phyloP scores from a whole-genome alignment of 2,329 filamentous ascomycete species.

The Apiospora koreana region DNA sequence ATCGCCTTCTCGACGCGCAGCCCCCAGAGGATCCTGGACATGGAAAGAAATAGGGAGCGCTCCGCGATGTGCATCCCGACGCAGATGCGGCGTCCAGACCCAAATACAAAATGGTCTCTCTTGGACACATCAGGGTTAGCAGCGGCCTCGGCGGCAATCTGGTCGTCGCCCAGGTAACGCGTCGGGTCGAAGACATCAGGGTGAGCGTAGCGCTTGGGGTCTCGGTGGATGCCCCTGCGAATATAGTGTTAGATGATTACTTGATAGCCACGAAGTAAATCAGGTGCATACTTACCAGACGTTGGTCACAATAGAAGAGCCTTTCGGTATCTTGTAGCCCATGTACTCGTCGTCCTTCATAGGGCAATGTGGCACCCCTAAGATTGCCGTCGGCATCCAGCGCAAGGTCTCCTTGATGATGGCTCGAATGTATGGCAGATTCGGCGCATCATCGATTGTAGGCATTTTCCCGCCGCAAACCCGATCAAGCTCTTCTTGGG shows the following conservation, averaged over 20 bases:
- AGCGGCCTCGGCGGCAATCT: constrained; percentile 28
- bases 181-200: constrained; percentile 43
- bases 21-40: constrained; percentile 49
- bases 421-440: constrained; percentile 53
- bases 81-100: constrained; percentile 57
- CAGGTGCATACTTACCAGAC: constrained; percentile 38
- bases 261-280: neutral
- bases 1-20: constrained; percentile 36
- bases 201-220: constrained; percentile 39
- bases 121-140: constrained; percentile 38
- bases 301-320: constrained; percentile 44
- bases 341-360: constrained; percentile 43
- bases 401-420: constrained; percentile 57
- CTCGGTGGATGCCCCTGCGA: constrained; percentile 43
- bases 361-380: constrained; percentile 46
- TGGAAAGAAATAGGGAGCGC: constrained; percentile 46
- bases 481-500: constrained; percentile 55
- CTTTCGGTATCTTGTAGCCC: constrained; percentile 46
- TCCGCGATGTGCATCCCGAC: constrained; percentile 57
- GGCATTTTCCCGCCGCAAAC: constrained; percentile 54
- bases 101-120: constrained; percentile 56
- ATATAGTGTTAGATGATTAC: neutral
- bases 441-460: constrained; percentile 45
- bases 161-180: constrained; percentile 23
- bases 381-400: constrained; percentile 44